phyloP scores from a whole-genome alignment of 2,329 filamentous ascomycete species.

The Arthrobotrys sinensis region DNA sequence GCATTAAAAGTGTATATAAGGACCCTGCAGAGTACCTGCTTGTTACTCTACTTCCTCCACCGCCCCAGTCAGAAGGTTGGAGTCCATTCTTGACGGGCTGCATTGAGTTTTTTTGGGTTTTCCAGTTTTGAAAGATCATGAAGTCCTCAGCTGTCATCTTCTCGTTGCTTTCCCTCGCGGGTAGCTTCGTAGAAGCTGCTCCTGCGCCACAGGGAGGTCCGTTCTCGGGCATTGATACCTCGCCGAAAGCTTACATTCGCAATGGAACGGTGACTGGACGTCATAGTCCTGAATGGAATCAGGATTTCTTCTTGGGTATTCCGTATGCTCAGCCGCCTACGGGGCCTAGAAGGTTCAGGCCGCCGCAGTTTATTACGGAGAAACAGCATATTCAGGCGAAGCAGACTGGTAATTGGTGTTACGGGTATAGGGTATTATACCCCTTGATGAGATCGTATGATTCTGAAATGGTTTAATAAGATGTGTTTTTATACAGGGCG shows the following conservation, averaged over 20 bases:
- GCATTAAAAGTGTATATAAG: too few relatives aligned
- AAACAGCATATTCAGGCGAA: constrained; percentile 63
- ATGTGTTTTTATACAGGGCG: constrained; percentile 45
- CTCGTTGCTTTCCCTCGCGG: not conserved
- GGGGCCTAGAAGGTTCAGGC: constrained; percentile 70
- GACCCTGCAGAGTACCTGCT: too few relatives aligned
- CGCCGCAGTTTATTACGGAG: constrained; percentile 65
- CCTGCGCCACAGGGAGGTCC: not conserved
- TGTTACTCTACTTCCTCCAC: too few relatives aligned
- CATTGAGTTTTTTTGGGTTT: not conserved
- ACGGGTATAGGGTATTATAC: constrained; percentile 63
- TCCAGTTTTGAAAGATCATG: not conserved
- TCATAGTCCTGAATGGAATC: constrained; percentile 68
- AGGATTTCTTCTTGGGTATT: constrained; percentile 73
- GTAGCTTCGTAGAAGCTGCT: not conserved
- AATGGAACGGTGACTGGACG: constrained; percentile 72
- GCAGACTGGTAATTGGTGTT: constrained; percentile 65
- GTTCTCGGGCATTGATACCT: not conserved
- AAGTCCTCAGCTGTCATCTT: not conserved
- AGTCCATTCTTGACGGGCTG: too few relatives aligned
- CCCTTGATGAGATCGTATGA: constrained; percentile 61
- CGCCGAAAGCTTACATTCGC: constrained; percentile 66
- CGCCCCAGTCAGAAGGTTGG: too few relatives aligned
- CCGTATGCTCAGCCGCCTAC: constrained; percentile 73
- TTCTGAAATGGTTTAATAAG: constrained; percentile 62